phyloP scores from a whole-genome alignment of 495 filamentous ascomycete species.

The Xylaria sp. region DNA sequence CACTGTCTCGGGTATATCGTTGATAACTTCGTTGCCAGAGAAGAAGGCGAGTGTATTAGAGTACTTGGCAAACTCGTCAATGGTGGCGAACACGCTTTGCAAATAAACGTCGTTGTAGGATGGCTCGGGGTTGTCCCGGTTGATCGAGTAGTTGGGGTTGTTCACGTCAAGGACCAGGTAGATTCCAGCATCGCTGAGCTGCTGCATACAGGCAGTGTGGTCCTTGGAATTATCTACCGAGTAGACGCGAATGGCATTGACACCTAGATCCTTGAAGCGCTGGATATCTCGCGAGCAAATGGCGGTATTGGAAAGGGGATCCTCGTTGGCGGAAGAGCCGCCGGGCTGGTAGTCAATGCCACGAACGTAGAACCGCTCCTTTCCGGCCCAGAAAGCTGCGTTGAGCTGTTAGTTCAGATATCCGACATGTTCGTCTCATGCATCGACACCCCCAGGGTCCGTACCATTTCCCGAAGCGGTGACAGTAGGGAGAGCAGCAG shows the following conservation, averaged over 20 bases:
- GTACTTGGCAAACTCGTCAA: slow-evolving; percentile 88
- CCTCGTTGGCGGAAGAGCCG: slow-evolving; percentile 76
- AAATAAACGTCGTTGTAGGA: slow-evolving; percentile 95
- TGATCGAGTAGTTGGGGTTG: slow-evolving; percentile 73
- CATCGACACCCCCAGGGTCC: slow-evolving; percentile 5
- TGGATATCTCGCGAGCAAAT: slow-evolving; percentile 83
- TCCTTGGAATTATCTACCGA: slow-evolving; percentile 85
- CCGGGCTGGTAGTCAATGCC: slow-evolving; percentile 97
- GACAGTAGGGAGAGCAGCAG: slow-evolving; percentile 49
- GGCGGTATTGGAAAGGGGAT: slow-evolving; percentile 77
- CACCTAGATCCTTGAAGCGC: slow-evolving; percentile 81
- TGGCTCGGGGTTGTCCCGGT: slow-evolving; percentile 71
- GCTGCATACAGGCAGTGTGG: slow-evolving; percentile 85
- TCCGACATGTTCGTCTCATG: background rate
- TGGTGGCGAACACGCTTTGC: slow-evolving; percentile 90
- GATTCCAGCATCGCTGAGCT: slow-evolving; percentile 83
- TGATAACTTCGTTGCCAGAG: slow-evolving; percentile 96
- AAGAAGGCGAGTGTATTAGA: slow-evolving; percentile 93
- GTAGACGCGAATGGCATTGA: slow-evolving; percentile 94
- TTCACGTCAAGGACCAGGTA: slow-evolving; percentile 86
- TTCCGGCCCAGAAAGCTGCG: slow-evolving; percentile 84
- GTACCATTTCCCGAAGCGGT: slow-evolving; percentile 58
- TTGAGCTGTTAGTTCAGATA: slow-evolving; percentile 23
- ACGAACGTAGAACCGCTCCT: slow-evolving; percentile 87
- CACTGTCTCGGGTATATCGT: slow-evolving; percentile 74